Base-by-base conservation (phyloP, 2,329 filamentous ascomycete genomes). In the Verticillium alfalfae region DNA sequence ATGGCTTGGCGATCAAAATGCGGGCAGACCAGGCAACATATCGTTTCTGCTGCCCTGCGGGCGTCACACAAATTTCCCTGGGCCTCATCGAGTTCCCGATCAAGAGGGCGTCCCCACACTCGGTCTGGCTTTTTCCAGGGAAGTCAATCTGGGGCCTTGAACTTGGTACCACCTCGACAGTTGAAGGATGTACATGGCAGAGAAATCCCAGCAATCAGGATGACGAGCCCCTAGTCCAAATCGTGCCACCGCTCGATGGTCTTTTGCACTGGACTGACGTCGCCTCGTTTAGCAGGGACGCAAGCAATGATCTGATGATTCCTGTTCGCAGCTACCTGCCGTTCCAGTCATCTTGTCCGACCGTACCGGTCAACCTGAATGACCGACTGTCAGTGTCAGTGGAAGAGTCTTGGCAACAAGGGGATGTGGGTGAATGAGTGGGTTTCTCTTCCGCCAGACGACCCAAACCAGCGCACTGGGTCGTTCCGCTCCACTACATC, bases 121-220 rank as follows among this genome's bases (percentile, higher is more conserved):
- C 64, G 64, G 64, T 64, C 60, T 64, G 58, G 41, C n/a, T 61
- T 16, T 52, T 31, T 57, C 34, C 62, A 62, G n/a, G 62, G 62
- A 55, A 31, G 36, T 31, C 36, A 16, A 56, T 16, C 13, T 34
- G 36, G 4, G 37, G 56, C 15, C 26, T 12, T 36, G 12, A 15
- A 3, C 31, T 9, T 55, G 22, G 15, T 13, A 2, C 26, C 16
- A 34, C 16, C 26, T 56, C 36, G 26, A n/a, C 7, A 26, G 34
- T 56, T 13, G 31, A 34, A 5, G 34, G 54, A 34, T 9, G 31
- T 15, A 22, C 22, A 22, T 22, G 22, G 22, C 22, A 8, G 13
- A 56, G 52, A 56, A 34, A 34, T 12, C 12, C 52, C 54, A 34
- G 39, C 39, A 41, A 41, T 41, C 39, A 41, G 12, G 39, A 41